Percentiles rank a stretch among this genome's conserved stretches.
Conservation (phyloP, 345 rosid species). For the Citrus maxima region DNA sequence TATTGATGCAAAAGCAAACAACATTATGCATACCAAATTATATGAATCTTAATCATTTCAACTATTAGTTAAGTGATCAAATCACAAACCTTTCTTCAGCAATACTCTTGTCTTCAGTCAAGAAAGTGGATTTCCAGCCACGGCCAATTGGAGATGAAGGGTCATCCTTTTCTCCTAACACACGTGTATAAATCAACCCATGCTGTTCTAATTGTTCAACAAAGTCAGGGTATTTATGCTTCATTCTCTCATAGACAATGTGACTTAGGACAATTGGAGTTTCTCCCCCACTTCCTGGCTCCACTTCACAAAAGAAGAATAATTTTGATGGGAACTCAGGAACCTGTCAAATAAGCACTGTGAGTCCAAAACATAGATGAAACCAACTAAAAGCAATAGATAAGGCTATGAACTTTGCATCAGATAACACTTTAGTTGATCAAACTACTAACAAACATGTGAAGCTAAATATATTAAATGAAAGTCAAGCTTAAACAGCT, state of each 20-base stretch:
- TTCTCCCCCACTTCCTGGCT: conserved; percentile 85
- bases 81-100: conserved; percentile 65
- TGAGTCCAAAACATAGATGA: neutral
- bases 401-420: neutral
- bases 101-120: conserved; percentile 62
- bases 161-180: conserved; percentile 74
- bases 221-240: conserved; percentile 60
- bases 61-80: neutral
- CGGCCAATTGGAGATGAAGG: conserved; percentile 90
- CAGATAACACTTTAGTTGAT: neutral
- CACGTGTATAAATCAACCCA: conserved; percentile 66
- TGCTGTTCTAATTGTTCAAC: conserved; percentile 62
- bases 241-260: conserved; percentile 73
- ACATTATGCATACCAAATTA: neutral
- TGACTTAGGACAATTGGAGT: conserved; percentile 91
- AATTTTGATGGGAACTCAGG: conserved; percentile 87
- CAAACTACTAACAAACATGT: neutral
- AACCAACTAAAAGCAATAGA: neutral
- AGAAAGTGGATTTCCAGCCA: conserved; percentile 92
- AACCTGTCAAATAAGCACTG: conserved; percentile 38
- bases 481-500: neutral
- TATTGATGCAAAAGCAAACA: neutral
- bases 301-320: conserved; percentile 89
- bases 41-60: neutral
- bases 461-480: neutral